These are phyloP conservation scores for Smittium culicis DNA, from an alignment of 371 early-diverging fungal genomes.

Conservation along the genomic window DNA sequence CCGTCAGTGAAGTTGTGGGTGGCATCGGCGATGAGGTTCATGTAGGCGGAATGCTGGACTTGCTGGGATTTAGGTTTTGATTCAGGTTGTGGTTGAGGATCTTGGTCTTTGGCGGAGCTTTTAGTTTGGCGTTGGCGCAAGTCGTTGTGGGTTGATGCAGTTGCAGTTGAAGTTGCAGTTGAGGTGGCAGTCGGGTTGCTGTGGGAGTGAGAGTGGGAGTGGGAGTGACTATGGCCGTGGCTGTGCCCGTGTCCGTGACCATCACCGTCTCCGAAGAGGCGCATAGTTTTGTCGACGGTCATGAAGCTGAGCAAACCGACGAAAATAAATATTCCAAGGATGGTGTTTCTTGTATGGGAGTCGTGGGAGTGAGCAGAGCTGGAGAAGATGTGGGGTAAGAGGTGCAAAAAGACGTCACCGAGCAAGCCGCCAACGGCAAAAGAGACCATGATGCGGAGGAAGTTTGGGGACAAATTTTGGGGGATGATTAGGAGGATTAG, in stretches of 20 bases:
- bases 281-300: slow-evolving; percentile 67
- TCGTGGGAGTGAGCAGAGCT: slow-evolving; percentile 13
- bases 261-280: slow-evolving; percentile 50
- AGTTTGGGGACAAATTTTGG: slow-evolving; percentile 51
- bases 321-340: slow-evolving; percentile 61
- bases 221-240: slow-evolving; percentile 33
- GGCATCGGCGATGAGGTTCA: slow-evolving; percentile 74
- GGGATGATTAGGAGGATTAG: slow-evolving; percentile 66
- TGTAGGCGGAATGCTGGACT: slow-evolving; percentile 59
- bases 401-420: slow-evolving; percentile 73
- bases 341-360: slow-evolving; percentile 36
- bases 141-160: slow-evolving; percentile 18
- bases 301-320: slow-evolving; percentile 57
- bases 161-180: slow-evolving; percentile 13
- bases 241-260: slow-evolving; percentile 41
- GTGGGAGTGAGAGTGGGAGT: slow-evolving; percentile 15
- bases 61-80: slow-evolving; percentile 5
- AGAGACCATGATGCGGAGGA: slow-evolving; percentile 58
- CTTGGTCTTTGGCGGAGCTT: no score
- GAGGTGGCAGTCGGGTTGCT: no score
- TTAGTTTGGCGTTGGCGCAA: slow-evolving; percentile 14
- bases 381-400: slow-evolving; percentile 63
- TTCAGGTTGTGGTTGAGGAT: slow-evolving; percentile 17
- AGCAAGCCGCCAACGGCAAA: slow-evolving; percentile 75
- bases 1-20: slow-evolving; percentile 89